Evolutionary conservation across 2,329 filamentous ascomycete species (phyloP), one percentile per base, ranked within the genome.

Genomic region (Trichophyton schoenleinii): DNA sequence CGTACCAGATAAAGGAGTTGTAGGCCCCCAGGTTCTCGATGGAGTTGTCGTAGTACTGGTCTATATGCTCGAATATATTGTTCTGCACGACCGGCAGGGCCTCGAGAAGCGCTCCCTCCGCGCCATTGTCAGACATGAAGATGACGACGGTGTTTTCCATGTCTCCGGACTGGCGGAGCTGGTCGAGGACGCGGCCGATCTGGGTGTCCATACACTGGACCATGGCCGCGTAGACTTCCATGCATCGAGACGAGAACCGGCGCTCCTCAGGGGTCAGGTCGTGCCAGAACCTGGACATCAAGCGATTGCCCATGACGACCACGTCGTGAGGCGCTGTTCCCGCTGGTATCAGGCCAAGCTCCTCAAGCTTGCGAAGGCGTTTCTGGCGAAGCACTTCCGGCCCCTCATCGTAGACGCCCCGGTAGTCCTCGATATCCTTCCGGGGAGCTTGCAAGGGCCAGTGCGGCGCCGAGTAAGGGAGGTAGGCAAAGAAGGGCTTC

Each of bases 211-310:
- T 85, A 59, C 75, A 76, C 61, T 86, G 82, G 2, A 86, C 83
- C 81, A 87, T 86, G 11, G 76, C 84, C 0, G 84, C 83, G 62
- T 81, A 87, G 2, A 81, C 78, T 66, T 85, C 83, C 83, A 85
- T 85, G 0, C 80, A 78, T 73, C 77, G 66, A 70, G 70, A 68
- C 0, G 76, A 78, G 20, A 73, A 70, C 49, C 71, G 71, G 65
- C 75, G 71, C 63, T 77, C 74, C 3, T 75, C 71, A 0, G 68
- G 61, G 0, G 69, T 71, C 49, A 72, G 70, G 22, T 72, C 69
- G 11, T 70, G 68, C 73, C 73, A 75, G 18, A 67, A 67, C 48
- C 74, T 77, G 7, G 80, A 82, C 61, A 78, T 78, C 2, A 73
- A 73, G 60, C 73, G 72, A 62, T 79, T 78, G 31, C 80, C 77